Conservation (phyloP, 176 grass and related monocot genomes). For the barley (Hordeum vulgare) region DNA sequence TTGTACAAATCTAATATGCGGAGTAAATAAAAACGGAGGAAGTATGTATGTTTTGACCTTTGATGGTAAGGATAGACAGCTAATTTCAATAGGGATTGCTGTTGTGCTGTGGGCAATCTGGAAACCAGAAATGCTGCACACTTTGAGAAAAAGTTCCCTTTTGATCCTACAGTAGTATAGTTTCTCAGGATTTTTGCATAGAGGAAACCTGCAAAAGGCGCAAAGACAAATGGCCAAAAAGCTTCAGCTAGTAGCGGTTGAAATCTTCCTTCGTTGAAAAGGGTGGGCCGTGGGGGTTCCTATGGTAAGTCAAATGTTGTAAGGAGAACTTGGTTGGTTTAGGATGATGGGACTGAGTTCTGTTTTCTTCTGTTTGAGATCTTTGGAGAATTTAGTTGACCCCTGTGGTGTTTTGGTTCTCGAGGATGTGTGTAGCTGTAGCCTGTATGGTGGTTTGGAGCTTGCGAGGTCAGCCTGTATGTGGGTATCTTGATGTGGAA, state of each 20-base stretch:
- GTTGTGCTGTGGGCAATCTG: background rate
- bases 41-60: background rate
- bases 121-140: background rate
- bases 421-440: no score
- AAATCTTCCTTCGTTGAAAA: background rate
- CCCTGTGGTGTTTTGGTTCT: no score
- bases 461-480: no score
- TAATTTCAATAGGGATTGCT: background rate
- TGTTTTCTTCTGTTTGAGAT: no score
- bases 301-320: background rate
- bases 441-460: no score
- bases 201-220: background rate
- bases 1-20: no score
- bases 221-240: background rate
- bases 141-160: background rate
- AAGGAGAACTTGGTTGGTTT: background rate
- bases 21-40: no score
- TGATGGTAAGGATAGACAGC: background rate
- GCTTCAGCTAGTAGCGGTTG: background rate
- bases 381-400: no score
- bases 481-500: no score
- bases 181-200: background rate
- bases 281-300: no score
- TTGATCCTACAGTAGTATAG: background rate
- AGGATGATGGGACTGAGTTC: no score